Evolutionary conservation across 164 flowering plant species (phyloP).

Genomic region (Liriodendron chinense): DNA sequence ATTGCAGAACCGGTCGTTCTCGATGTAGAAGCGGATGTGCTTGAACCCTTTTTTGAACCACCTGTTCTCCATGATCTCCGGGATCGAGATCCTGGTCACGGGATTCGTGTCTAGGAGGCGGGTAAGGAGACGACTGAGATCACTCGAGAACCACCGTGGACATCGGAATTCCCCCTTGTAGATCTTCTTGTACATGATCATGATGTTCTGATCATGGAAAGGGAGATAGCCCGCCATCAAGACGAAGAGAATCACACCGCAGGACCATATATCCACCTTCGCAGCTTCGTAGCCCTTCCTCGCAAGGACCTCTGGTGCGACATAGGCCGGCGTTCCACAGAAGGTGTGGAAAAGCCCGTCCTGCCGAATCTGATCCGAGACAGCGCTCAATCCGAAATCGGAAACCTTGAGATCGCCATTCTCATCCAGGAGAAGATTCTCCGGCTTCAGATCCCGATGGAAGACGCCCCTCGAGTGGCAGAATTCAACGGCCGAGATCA

Average conservation of each 20-base stretch:
- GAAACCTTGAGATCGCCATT: constrained; percentile 36
- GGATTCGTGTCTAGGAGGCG: constrained; percentile 30
- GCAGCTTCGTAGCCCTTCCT: constrained; percentile 38
- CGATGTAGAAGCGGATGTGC: constrained; percentile 23
- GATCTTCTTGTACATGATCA: constrained; percentile 41
- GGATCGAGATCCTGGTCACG: constrained; percentile 23
- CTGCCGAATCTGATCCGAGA: constrained; percentile 37
- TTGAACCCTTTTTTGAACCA: constrained; percentile 37
- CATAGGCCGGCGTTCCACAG: constrained; percentile 34
- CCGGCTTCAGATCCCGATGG: constrained; percentile 40
- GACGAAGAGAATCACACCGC: constrained; percentile 34
- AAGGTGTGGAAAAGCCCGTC: constrained; percentile 43
- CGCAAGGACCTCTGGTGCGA: constrained; percentile 34
- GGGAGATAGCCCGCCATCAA: constrained; percentile 44
- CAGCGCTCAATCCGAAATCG: constrained; percentile 38
- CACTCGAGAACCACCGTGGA: constrained; percentile 35
- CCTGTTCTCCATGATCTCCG: constrained; percentile 25
- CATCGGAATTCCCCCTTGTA: constrained; percentile 40
- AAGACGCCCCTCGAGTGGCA: constrained; percentile 39
- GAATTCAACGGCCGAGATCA: constrained; percentile 36
- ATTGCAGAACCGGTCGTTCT: constrained; percentile 20
- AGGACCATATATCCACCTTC: constrained; percentile 40
- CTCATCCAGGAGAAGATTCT: constrained; percentile 29
- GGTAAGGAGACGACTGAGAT: constrained; percentile 16
- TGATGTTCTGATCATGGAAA: constrained; percentile 36